Evolutionary conservation across 257 asterid species (phyloP).

Genomic region (Cynanchum wilfordii): DNA sequence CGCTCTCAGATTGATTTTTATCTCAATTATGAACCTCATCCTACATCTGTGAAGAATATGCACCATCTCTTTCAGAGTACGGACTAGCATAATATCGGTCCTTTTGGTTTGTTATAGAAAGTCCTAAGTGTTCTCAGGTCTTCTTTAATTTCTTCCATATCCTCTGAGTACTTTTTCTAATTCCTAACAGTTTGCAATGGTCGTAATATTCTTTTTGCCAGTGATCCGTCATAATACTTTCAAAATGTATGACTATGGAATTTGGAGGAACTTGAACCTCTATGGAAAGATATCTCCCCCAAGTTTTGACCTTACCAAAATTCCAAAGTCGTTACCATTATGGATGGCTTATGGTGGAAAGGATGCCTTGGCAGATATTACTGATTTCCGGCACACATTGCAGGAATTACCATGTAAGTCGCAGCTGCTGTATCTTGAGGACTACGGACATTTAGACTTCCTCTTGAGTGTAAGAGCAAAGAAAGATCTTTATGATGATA

Average conservation of each 20-base stretch:
- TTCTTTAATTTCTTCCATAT: neutral
- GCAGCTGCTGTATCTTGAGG: conserved; percentile 67
- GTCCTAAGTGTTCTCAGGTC: neutral
- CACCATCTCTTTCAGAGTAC: conserved; percentile 91
- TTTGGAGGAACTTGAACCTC: conserved; percentile 52
- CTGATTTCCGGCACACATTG: conserved; percentile 65
- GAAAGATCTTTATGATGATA: conserved; percentile 66
- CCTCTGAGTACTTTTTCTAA: neutral
- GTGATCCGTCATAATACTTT: conserved; percentile 94
- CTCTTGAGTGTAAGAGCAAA: conserved; percentile 58
- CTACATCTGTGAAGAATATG: conserved; percentile 82
- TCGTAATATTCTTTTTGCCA: conserved; percentile 31
- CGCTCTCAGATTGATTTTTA: conserved; percentile 68
- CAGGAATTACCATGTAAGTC: conserved; percentile 56
- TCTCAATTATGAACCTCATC: conserved; percentile 90
- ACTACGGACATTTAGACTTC: conserved; percentile 90
- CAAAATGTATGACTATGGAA: conserved; percentile 78
- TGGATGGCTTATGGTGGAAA: conserved; percentile 96
- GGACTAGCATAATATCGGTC: conserved; percentile 20
- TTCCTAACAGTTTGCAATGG: neutral
- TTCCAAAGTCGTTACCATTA: conserved; percentile 69
- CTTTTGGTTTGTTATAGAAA: neutral
- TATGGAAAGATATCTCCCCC: conserved; percentile 75
- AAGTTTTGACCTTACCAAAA: conserved; percentile 53
- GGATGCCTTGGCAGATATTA: conserved; percentile 77